Percentiles rank a stretch among this genome's conserved stretches.
These are phyloP conservation scores for Acer saccharum DNA, from an alignment of 345 rosid genomes.

Conservation along the genomic window DNA sequence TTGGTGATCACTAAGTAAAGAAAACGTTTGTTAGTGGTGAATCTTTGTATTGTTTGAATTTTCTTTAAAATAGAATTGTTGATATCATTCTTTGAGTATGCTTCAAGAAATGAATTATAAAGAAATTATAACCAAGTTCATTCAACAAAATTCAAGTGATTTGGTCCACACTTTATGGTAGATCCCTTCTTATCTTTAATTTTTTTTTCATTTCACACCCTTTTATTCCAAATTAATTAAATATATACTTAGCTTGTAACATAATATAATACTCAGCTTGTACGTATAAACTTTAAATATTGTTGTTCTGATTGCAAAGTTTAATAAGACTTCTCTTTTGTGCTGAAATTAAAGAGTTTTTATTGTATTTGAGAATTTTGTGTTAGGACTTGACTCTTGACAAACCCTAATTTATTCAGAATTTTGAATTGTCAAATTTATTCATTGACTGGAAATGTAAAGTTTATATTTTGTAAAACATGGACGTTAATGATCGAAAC, in stretches of 20 bases:
- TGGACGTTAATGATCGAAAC: too few species aligned
- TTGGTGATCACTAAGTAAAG: neutral
- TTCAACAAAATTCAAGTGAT: neutral
- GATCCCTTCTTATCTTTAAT: neutral
- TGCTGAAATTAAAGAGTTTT: too few species aligned
- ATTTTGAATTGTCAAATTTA: too few species aligned
- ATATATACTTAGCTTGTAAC: neutral
- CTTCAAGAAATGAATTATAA: neutral
- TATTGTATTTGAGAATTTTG: too few species aligned
- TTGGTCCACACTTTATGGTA: neutral
- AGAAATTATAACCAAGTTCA: neutral
- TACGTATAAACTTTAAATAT: too few species aligned
- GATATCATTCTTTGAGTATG: neutral
- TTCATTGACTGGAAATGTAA: too few species aligned
- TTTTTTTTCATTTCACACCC: neutral
- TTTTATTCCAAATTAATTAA: neutral
- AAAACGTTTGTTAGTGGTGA: neutral
- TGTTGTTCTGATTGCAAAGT: too few species aligned
- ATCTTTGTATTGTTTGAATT: neutral
- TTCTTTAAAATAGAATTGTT: neutral
- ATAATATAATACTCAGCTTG: too few species aligned
- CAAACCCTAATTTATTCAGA: too few species aligned
- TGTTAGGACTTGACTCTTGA: too few species aligned
- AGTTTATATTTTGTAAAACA: too few species aligned
- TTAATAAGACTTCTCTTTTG: too few species aligned